Conservation (phyloP, 768 basidiomycete genomes). For the Leccinum truebloodii region DNA sequence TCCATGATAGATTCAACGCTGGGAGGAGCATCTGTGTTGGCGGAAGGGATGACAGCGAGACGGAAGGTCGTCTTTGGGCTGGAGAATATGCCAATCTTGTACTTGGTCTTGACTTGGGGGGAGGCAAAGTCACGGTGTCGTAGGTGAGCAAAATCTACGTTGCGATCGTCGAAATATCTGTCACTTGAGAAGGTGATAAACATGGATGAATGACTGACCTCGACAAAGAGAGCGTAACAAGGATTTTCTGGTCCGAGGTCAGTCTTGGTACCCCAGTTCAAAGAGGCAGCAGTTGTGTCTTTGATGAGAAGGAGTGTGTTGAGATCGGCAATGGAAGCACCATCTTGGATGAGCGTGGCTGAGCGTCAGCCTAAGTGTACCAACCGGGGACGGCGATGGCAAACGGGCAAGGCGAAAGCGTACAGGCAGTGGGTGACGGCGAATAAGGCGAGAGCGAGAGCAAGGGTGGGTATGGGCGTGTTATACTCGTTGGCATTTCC, state of each 20-base stretch:
- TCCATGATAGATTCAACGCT: constrained; percentile 97
- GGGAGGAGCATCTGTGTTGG: constrained; percentile 85
- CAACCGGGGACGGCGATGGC: constrained; percentile 90
- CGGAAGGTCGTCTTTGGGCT: constrained; percentile 95
- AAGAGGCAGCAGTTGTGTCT: constrained; percentile 93
- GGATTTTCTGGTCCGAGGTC: constrained; percentile 85
- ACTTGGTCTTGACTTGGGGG: constrained; percentile 74
- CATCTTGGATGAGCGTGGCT: constrained; percentile 90
- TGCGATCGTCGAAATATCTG: constrained; percentile 91
- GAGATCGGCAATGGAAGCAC: constrained; percentile 85
- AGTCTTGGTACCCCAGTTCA: constrained; percentile 97
- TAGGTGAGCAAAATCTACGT: constrained; percentile 92
- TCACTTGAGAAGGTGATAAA: constrained; percentile 95
- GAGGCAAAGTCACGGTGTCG: constrained; percentile 69
- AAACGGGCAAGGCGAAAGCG: too few relatives aligned
- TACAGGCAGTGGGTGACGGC: too few relatives aligned
- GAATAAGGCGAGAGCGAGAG: too few relatives aligned
- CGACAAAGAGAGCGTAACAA: constrained; percentile 89
- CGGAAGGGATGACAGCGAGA: constrained; percentile 82
- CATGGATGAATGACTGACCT: constrained; percentile 91
- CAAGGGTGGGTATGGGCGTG: too few relatives aligned
- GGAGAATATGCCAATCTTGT: constrained; percentile 93
- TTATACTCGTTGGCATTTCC: too few relatives aligned
- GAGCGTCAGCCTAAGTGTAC: constrained; percentile 79
- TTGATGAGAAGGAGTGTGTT: constrained; percentile 95